Evolutionary conservation across 2,329 filamentous ascomycete genomes (phyloP).

Genomic region (Cercospora berteroae): DNA sequence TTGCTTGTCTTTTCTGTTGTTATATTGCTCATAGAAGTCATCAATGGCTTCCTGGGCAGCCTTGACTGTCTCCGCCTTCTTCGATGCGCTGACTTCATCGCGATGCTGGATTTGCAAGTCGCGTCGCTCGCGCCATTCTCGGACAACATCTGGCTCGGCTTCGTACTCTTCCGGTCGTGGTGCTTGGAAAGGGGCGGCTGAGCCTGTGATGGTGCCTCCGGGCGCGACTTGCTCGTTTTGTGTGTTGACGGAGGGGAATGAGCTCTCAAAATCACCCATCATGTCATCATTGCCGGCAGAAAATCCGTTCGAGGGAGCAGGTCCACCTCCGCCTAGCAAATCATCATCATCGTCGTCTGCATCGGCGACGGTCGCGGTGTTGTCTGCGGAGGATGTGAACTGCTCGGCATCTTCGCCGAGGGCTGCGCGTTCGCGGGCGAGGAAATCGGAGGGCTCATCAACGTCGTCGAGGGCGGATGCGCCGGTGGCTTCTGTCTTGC

Average conservation of each 20-base stretch:
- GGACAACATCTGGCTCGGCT: slow-evolving; percentile 83
- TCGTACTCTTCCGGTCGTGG: slow-evolving; percentile 61
- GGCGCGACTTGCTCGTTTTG: slow-evolving; percentile 71
- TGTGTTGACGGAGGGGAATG: slow-evolving; percentile 80
- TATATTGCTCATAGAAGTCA: slow-evolving; percentile 99
- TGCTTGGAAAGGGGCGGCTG: slow-evolving; percentile 56
- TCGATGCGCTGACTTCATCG: slow-evolving; percentile 75
- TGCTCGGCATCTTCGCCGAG: slow-evolving; percentile 91
- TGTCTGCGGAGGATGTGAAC: slow-evolving; percentile 76
- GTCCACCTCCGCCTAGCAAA: slow-evolving; percentile 63
- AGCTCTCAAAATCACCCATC: slow-evolving; percentile 72
- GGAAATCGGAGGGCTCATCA: slow-evolving; percentile 74
- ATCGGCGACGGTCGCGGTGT: slow-evolving; percentile 58
- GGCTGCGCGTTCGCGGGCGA: slow-evolving; percentile 83
- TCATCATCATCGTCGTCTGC: slow-evolving; percentile 60
- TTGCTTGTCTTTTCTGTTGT: slow-evolving; percentile 93
- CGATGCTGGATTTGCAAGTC: slow-evolving; percentile 80
- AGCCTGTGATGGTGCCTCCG: slow-evolving; percentile 76
- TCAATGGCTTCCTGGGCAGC: slow-evolving; percentile 94
- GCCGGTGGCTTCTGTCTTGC: slow-evolving; percentile 65
- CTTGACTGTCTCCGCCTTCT: slow-evolving; percentile 81
- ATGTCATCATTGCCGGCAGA: slow-evolving; percentile 27
- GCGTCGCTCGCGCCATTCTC: slow-evolving; percentile 86
- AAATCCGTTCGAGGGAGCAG: slow-evolving; percentile 40
- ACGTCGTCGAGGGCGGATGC: slow-evolving; percentile 48